Conservation (phyloP, 2,329 filamentous ascomycete species). For the Aaosphaeria pasadenensis region DNA sequence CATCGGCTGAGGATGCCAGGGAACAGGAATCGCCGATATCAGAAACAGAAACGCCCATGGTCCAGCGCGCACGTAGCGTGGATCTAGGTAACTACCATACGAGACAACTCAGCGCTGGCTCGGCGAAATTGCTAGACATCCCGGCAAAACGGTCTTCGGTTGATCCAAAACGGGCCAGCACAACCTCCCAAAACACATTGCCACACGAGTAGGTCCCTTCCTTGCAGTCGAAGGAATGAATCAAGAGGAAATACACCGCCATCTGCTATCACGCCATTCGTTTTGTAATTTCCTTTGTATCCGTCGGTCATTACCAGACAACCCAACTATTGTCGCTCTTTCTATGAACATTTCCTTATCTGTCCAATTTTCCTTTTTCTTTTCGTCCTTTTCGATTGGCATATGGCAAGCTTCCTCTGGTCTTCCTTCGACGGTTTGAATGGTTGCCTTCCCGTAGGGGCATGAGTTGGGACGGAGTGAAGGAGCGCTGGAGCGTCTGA, state of each 20-base stretch:
- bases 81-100: constrained; percentile 64
- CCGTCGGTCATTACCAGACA: constrained; percentile 23
- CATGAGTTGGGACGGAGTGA: no score
- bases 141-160: constrained; percentile 37
- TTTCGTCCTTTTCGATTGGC: constrained; percentile 2
- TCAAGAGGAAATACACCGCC: constrained; percentile 10
- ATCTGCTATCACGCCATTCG: constrained; percentile 32
- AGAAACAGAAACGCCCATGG: constrained; percentile 23
- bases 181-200: constrained; percentile 21
- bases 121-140: constrained; percentile 70
- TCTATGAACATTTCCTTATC: constrained; percentile 22
- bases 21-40: constrained; percentile 29
- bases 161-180: constrained; percentile 30
- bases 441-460: no score
- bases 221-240: constrained; percentile 11
- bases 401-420: not conserved
- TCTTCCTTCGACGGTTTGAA: no score
- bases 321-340: constrained; percentile 22
- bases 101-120: constrained; percentile 73
- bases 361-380: constrained; percentile 1
- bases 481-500: no score
- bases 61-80: constrained; percentile 69
- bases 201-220: constrained; percentile 16
- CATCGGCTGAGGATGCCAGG: constrained; percentile 26
- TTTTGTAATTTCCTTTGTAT: constrained; percentile 36